Conservation (phyloP, 352 stramenopile species). For the Globisporangium lucens region DNA sequence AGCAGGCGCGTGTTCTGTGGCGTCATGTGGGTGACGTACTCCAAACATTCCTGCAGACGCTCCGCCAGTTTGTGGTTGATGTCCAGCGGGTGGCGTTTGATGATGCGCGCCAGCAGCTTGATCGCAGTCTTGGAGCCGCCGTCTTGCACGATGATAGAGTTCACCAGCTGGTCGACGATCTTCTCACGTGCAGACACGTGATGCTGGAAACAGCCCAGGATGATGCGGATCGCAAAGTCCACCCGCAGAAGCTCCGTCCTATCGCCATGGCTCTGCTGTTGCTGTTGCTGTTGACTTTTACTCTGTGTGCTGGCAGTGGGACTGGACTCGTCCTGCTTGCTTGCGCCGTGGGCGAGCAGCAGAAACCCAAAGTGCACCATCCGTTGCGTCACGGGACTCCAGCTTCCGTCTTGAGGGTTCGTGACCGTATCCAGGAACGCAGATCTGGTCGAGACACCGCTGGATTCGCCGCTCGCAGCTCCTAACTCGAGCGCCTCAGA, state of each 20-base stretch:
- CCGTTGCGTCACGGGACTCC: constrained; percentile 28
- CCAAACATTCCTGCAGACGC: constrained; percentile 47
- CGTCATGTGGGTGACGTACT: constrained; percentile 44
- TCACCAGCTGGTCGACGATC: constrained; percentile 43
- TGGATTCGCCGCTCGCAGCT: neutral
- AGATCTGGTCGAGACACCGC: constrained; percentile 9
- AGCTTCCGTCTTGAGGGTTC: constrained; percentile 31
- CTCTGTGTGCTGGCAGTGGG: constrained; percentile 4
- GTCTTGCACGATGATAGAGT: constrained; percentile 42
- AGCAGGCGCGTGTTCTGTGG: constrained; percentile 26
- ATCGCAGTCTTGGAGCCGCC: constrained; percentile 25
- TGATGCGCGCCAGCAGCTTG: constrained; percentile 32
- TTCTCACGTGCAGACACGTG: constrained; percentile 27
- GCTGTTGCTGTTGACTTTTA: neutral
- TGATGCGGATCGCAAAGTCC: constrained; percentile 41
- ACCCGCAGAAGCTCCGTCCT: constrained; percentile 19
- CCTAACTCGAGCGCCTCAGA: constrained; percentile 2
- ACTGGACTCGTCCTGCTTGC: constrained; percentile 19
- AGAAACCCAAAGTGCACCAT: constrained; percentile 36
- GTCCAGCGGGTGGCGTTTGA: constrained; percentile 40
- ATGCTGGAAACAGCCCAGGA: constrained; percentile 45
- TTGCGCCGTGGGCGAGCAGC: constrained; percentile 26
- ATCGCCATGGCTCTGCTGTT: neutral
- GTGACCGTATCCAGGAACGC: constrained; percentile 28
- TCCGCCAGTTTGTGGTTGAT: constrained; percentile 27